Evolutionary conservation across 2,329 filamentous ascomycete genomes (phyloP), one percentile per base, ranked within the genome.

Genomic region (Sporothrix mexicana): DNA sequence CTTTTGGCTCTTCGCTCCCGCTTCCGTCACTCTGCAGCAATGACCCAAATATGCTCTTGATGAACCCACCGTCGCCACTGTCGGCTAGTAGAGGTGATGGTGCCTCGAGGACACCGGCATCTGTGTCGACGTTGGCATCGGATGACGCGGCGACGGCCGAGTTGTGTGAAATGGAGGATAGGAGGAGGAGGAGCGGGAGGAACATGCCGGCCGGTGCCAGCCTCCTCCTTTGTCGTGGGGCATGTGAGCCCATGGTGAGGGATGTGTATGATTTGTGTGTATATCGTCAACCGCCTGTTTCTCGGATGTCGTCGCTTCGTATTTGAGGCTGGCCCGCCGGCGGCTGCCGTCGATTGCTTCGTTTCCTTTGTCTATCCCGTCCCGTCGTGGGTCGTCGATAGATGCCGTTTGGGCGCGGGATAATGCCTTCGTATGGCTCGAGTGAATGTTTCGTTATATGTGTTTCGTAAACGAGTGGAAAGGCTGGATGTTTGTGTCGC

Each of bases 161-260:
- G 73, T 72, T 93, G 89, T 85, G 84, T 20, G 88, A 86, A 61
- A 85, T 86, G 73, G 87, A 87, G 51, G 92, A 84, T 36, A 88
- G 80, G 73, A 92, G 82, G 78, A 88, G 78, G 79, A 94, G 79
- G 53, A 88, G 78, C 47, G 91, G 77, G 45, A 93, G 80, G 69
- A 92, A 79, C 78, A 93, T 45, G 59, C 49, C 43, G 47, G 36
- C 36, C 55, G 66, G 15, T 51, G 43, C 53, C 61, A 36, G 53
- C 69, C 41, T n/a, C 51, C 64, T 43, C 17, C 64, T 57, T 41
- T 62, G 67, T 23, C 59, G 57, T 53, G 69, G 69, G 25, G 17
- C 6, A 23, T 62, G 69, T 12, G 71, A 57, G 7, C 36, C 36
- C 61, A 59, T 69, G 30, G 13, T 17, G 9, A 25, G 23, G 47